Evolutionary conservation across 2,329 filamentous ascomycete genomes (phyloP).

Genomic region (Xylariaceae sp.): DNA sequence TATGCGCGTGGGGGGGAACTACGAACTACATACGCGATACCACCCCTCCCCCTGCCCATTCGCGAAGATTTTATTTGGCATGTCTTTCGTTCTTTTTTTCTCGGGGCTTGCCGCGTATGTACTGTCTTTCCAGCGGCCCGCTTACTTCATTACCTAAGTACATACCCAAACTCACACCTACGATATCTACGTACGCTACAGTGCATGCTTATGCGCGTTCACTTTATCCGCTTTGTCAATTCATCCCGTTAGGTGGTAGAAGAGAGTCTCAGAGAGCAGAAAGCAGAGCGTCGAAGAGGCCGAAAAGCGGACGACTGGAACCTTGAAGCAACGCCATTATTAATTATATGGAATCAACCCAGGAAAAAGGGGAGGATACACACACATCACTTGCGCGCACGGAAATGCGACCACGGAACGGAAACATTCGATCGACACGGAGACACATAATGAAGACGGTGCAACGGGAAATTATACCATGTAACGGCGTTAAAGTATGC

Average conservation of each 20-base stretch:
- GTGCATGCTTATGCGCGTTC: neutral
- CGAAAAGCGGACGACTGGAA: neutral
- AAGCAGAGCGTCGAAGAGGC: neutral
- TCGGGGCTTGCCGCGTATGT: neutral
- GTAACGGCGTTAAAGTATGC: slow-evolving; percentile 11
- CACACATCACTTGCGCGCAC: neutral
- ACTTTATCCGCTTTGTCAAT: neutral
- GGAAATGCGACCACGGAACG: neutral
- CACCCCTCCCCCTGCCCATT: neutral
- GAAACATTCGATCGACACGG: neutral
- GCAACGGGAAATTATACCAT: neutral
- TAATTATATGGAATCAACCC: neutral
- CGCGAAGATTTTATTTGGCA: neutral
- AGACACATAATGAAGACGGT: too few relatives aligned
- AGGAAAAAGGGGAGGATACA: neutral
- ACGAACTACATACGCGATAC: too few relatives aligned
- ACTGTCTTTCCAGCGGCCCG: neutral
- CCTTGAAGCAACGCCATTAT: neutral
- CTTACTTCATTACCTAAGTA: neutral
- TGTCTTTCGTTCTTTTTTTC: neutral
- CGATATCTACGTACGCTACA: neutral
- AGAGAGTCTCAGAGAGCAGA: neutral
- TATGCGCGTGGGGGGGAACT: neutral
- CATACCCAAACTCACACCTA: too few relatives aligned
- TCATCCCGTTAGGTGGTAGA: neutral